Base-by-base conservation (phyloP, 768 basidiomycete genomes). In the Gloeostereum incarnatum region DNA sequence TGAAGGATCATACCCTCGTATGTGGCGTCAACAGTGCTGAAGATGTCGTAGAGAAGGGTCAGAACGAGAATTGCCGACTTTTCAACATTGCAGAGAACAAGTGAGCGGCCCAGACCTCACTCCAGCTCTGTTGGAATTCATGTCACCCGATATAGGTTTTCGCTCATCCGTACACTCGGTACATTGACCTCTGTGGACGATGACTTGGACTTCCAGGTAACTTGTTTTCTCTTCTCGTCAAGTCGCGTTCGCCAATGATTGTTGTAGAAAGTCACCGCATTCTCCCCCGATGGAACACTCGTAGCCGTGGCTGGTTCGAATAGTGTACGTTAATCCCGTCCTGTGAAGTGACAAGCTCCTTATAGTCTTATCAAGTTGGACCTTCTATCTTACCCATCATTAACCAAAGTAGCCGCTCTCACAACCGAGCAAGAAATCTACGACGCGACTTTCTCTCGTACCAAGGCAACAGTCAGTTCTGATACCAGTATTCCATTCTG, bases 131-230 rank as follows among this genome's bases (percentile, higher is more conserved):
- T 20, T 37, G 2, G 19, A 11, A 35, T 26, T 36, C 19, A 34
- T 39, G 38, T 44, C n/a, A 39, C 24, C 14, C 30, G 26, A 7
- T 9, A 14, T 47, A 91, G 87, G 41, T 62, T 91, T 20, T 52
- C 57, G 6, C 59, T 69, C 18, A 43, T 73, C 17, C 61, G 61
- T 10, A 71, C 77, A 5, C 62, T 62, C 33, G 68, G 76, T 35
- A 94, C 92, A 2, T 66, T 93, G 31, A 54, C 60, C 1, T 60
- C 71, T 7, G 63, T 58, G 9, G 78, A 78, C 47, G 49, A 62
- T 2, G 88, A 92, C n/a, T n/a, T n/a, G 26, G 85, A 90, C 49
- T 97, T 81, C 51, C 93, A 97, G 66, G 93, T 89, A 48, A 35
- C 63, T 55, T n/a, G n/a, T 9, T n/a, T 8, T 8, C 31, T n/a